Percentiles rank a stretch among this genome's conserved stretches.
phyloP scores from a whole-genome alignment of 2,329 filamentous ascomycete genomes.

The Lecanoromycetidae sp. region DNA sequence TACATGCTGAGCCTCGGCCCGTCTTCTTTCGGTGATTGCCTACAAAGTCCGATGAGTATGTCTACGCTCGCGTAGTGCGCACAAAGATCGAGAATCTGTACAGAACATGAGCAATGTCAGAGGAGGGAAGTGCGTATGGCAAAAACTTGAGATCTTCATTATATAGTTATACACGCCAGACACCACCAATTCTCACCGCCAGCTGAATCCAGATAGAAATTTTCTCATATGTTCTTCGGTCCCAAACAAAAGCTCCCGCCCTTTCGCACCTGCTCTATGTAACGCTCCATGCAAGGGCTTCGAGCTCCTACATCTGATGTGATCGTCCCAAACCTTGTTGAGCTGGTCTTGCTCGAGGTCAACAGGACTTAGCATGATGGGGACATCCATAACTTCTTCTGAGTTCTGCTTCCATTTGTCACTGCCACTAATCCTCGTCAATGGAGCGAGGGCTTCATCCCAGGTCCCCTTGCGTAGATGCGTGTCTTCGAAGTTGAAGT shows the following conservation, averaged over 20 bases:
- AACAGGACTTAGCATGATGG: conserved; percentile 27
- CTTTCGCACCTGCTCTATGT: conserved; percentile 21
- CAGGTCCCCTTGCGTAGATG: conserved; percentile 59
- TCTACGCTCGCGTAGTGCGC: too few species aligned
- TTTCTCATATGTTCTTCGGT: conserved; percentile 26
- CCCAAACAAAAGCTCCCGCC: conserved; percentile 23
- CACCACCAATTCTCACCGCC: conserved; percentile 18
- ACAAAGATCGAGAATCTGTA: too few species aligned
- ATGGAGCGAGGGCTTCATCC: conserved; percentile 68
- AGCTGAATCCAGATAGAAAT: conserved; percentile 22
- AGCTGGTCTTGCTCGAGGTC: conserved; percentile 20
- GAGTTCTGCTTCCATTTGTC: conserved; percentile 31
- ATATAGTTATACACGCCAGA: conserved; percentile 1
- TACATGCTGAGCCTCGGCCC: conserved; percentile 1
- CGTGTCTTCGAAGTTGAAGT: conserved; percentile 63
- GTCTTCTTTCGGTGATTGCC: neutral
- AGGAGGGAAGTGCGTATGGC: too few species aligned
- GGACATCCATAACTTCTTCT: conserved; percentile 30
- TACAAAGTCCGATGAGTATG: too few species aligned
- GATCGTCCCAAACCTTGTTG: conserved; percentile 22
- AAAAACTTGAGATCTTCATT: too few species aligned
- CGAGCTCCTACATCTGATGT: conserved; percentile 4
- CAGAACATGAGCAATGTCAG: too few species aligned
- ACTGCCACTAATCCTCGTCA: conserved; percentile 36
- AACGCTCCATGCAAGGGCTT: conserved; percentile 16